A percentile compares a stretch with the other conserved stretches of the same genome.
phyloP scores from a whole-genome alignment of 805 yeast species.

The Yarrowia hollandica region DNA sequence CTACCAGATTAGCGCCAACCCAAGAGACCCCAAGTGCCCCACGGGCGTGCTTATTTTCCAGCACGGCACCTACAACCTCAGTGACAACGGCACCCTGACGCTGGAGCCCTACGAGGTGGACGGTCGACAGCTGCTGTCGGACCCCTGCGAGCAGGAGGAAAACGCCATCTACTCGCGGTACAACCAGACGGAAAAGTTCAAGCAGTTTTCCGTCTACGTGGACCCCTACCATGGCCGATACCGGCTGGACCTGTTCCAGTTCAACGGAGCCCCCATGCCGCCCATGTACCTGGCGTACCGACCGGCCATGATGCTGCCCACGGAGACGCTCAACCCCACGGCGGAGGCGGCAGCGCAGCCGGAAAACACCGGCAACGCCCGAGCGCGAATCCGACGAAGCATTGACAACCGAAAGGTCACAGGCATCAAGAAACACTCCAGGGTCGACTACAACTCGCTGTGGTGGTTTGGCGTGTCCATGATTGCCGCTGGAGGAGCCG shows the following conservation, averaged over 20 bases:
- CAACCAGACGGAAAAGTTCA: conserved; percentile 61
- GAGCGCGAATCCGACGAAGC: conserved; percentile 57
- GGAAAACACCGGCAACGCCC: conserved; percentile 7
- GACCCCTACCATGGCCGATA: conserved; percentile 85
- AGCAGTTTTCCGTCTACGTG: conserved; percentile 51
- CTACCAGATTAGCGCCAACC: conserved; percentile 58
- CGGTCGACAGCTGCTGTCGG: conserved; percentile 86
- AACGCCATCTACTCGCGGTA: conserved; percentile 60
- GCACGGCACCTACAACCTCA: conserved; percentile 76
- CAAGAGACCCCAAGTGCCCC: conserved; percentile 76
- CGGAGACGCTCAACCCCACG: conserved; percentile 86
- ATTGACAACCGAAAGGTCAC: conserved; percentile 80
- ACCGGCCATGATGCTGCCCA: conserved; percentile 97
- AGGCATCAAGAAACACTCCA: conserved; percentile 46
- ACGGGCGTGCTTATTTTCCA: conserved; percentile 79
- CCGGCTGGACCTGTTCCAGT: conserved; percentile 69
- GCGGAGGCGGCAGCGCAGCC: conserved; percentile 35
- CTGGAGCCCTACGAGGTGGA: conserved; percentile 79
- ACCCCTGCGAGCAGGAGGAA: conserved; percentile 69
- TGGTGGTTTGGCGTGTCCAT: conserved; percentile 47
- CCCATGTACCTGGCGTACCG: conserved; percentile 89
- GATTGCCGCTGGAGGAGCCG: conserved; percentile 44
- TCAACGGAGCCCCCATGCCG: conserved; percentile 66
- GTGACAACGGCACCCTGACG: conserved; percentile 62
- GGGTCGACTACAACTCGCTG: conserved; percentile 35